These are phyloP conservation scores for Leccinellum luteum DNA, from an alignment of 768 basidiomycete genomes.

Conservation along the genomic window DNA sequence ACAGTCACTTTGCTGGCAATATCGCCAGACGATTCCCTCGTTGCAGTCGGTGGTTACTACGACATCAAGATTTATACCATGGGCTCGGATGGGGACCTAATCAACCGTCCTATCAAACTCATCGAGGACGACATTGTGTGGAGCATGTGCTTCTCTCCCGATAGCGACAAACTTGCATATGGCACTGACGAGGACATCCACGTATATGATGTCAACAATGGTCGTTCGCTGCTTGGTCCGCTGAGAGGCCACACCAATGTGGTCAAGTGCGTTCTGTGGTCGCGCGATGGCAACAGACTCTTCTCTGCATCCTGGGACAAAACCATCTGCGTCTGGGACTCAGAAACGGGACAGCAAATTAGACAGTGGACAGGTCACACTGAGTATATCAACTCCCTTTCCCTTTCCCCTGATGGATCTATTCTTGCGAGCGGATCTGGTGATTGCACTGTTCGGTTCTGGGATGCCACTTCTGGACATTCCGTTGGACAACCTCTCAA, in stretches of 20 bases:
- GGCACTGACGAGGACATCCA: background rate
- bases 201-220: background rate
- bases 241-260: background rate
- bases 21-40: background rate
- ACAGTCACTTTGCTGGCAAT: background rate
- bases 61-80: background rate
- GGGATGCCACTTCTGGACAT: background rate
- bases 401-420: background rate
- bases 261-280: no score
- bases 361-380: background rate
- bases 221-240: background rate
- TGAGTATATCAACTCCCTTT: background rate
- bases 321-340: background rate
- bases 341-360: background rate
- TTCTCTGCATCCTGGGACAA: background rate
- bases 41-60: background rate
- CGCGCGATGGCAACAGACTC: no score
- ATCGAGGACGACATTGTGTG: no score
- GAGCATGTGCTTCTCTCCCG: background rate
- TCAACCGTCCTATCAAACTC: background rate
- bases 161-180: background rate
- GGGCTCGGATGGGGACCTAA: background rate
- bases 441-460: background rate
- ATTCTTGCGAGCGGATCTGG: background rate
- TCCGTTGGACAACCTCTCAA: background rate